Percentiles rank a stretch among this genome's conserved stretches.
Conservation (phyloP, 2,329 filamentous ascomycete genomes). For the Neonectria punicea region DNA sequence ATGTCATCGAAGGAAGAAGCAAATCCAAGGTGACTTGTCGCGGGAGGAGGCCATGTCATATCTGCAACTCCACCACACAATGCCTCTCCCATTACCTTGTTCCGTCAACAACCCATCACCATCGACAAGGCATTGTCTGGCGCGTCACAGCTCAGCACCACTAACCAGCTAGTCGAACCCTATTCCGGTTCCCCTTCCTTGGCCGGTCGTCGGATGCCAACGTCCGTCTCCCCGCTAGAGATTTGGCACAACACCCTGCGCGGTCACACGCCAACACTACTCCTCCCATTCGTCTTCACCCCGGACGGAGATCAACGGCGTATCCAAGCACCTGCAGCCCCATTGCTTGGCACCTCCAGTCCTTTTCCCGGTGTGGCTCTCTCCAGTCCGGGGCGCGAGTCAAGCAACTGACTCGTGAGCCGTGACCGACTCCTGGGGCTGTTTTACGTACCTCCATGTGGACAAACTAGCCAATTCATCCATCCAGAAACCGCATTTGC, state of each 20-base stretch:
- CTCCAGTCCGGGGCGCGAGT: background rate
- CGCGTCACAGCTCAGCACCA: background rate
- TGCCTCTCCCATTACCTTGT: background rate
- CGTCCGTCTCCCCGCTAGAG: background rate
- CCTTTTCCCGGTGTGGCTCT: background rate
- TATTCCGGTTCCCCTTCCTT: background rate
- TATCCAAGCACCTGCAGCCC: background rate
- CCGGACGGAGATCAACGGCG: background rate
- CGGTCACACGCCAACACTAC: background rate
- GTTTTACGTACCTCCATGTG: background rate
- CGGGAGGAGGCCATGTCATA: background rate
- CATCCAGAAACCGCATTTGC: background rate
- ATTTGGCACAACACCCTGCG: background rate
- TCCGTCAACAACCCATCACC: background rate
- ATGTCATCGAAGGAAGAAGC: background rate
- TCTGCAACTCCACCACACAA: background rate
- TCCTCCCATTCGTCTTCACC: background rate
- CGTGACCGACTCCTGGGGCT: background rate
- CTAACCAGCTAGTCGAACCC: background rate
- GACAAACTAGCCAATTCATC: background rate
- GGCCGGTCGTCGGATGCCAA: background rate
- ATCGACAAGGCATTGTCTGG: background rate
- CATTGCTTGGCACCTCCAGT: background rate
- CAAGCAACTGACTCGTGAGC: background rate
- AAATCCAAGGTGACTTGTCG: background rate